Conservation (phyloP, 2,329 filamentous ascomycete genomes). For the Diaporthe citrichinensis region DNA sequence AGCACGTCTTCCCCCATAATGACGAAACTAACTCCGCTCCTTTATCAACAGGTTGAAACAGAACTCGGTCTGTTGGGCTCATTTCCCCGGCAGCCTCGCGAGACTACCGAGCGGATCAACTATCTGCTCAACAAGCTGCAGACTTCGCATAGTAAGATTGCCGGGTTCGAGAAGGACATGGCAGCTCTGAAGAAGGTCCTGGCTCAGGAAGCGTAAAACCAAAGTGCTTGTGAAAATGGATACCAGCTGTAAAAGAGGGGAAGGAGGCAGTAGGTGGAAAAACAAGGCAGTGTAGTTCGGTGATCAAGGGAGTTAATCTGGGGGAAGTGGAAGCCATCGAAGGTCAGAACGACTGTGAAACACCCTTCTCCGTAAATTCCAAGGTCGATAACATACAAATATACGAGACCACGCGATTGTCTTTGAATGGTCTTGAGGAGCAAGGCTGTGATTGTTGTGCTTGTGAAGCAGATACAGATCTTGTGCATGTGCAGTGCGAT, state of each 20-base stretch:
- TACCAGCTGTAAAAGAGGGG: neutral
- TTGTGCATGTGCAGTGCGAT: too few relatives aligned
- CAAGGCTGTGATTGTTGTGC: too few relatives aligned
- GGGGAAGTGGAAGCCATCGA: too few relatives aligned
- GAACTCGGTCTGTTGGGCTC: constrained; percentile 81
- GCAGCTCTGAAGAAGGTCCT: constrained; percentile 79
- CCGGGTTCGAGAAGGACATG: constrained; percentile 81
- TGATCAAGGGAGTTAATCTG: neutral
- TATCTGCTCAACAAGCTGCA: constrained; percentile 83
- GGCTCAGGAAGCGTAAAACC: constrained; percentile 49
- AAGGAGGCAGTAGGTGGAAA: neutral
- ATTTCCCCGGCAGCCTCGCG: constrained; percentile 78
- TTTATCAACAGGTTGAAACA: constrained; percentile 69
- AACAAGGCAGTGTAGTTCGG: neutral
- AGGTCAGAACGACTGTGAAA: too few relatives aligned
- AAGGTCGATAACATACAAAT: too few relatives aligned
- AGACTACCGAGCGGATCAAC: constrained; percentile 75
- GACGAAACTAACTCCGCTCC: neutral
- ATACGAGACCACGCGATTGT: too few relatives aligned
- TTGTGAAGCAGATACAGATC: too few relatives aligned
- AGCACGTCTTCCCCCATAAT: neutral
- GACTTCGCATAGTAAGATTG: constrained; percentile 81
- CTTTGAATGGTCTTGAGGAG: too few relatives aligned
- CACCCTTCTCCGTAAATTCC: too few relatives aligned
- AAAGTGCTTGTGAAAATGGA: too few relatives aligned